These are phyloP conservation scores for Zygosaccharomyces pseudorouxii DNA, from an alignment of 805 yeast genomes.

Conservation along the genomic window DNA sequence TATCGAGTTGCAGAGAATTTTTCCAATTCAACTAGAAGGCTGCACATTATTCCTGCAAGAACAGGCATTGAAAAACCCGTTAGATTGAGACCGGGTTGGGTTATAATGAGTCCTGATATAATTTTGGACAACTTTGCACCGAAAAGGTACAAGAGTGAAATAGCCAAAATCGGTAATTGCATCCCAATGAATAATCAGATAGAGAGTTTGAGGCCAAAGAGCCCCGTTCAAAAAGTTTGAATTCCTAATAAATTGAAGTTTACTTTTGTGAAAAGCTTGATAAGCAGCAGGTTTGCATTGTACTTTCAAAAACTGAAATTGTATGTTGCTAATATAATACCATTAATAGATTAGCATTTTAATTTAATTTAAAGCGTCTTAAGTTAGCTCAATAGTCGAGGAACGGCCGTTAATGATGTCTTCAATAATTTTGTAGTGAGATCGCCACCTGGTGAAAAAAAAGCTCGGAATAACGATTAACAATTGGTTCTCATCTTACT, in stretches of 20 bases:
- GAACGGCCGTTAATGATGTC: too few species aligned
- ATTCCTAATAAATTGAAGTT: neutral
- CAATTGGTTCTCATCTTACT: too few species aligned
- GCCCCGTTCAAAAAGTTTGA: constrained; percentile 46
- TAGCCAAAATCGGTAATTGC: constrained; percentile 44
- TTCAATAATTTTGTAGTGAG: too few species aligned
- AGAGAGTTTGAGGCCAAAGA: constrained; percentile 77
- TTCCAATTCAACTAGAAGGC: constrained; percentile 70
- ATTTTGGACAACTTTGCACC: constrained; percentile 65
- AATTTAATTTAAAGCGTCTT: neutral
- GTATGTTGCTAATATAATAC: neutral
- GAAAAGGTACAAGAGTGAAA: constrained; percentile 41
- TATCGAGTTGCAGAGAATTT: constrained; percentile 86
- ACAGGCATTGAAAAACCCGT: constrained; percentile 63
- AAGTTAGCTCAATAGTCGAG: neutral
- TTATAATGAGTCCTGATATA: constrained; percentile 79
- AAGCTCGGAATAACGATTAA: too few species aligned
- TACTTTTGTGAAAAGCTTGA: neutral
- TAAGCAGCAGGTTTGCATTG: neutral
- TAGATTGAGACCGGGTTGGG: constrained; percentile 82
- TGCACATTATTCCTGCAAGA: constrained; percentile 77
- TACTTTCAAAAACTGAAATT: neutral
- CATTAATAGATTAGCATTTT: neutral
- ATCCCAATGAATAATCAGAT: constrained; percentile 70
- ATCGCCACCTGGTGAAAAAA: too few species aligned